These are phyloP conservation scores for Pisolithus orientalis DNA, from an alignment of 768 basidiomycete genomes.

Conservation along the genomic window DNA sequence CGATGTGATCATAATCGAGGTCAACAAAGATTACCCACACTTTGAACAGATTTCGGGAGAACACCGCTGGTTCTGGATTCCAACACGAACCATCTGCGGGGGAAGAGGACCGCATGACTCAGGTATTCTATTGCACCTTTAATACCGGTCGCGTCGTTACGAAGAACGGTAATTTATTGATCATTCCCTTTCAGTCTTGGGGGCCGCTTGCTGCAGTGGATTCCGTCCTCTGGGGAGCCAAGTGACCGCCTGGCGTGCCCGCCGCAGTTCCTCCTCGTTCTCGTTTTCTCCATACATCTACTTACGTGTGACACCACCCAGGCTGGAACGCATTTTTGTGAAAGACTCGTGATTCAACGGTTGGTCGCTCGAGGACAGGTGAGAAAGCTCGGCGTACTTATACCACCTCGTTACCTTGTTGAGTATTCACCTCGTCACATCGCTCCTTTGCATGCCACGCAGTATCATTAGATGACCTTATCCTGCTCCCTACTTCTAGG, in stretches of 20 bases:
- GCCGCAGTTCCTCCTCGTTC: not conserved
- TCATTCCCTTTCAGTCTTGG: not conserved
- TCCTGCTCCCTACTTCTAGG: conserved; percentile 33
- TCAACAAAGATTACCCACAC: conserved; percentile 24
- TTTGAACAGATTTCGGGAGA: conserved; percentile 34
- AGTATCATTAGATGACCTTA: conserved; percentile 35
- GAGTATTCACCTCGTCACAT: not conserved
- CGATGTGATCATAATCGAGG: conserved; percentile 40
- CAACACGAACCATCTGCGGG: conserved; percentile 26
- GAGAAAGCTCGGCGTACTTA: not conserved
- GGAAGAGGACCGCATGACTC: conserved; percentile 20
- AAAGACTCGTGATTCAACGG: conserved; percentile 37
- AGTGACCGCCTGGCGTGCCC: not conserved
- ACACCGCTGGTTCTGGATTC: conserved; percentile 37
- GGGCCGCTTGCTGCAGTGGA: not conserved
- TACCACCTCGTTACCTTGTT: conserved; percentile 1
- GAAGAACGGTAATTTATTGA: conserved; percentile 34
- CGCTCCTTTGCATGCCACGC: not conserved
- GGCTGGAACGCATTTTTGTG: conserved; percentile 43
- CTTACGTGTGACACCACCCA: conserved; percentile 10
- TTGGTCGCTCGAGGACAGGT: conserved; percentile 24
- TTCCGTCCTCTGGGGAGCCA: not conserved
- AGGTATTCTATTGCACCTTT: conserved; percentile 36
- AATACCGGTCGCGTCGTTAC: conserved; percentile 35
- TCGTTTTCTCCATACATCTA: not conserved